These are phyloP conservation scores for Exobasidium rhododendri DNA, from an alignment of 1,284 basidiomycete genomes.

Conservation along the genomic window DNA sequence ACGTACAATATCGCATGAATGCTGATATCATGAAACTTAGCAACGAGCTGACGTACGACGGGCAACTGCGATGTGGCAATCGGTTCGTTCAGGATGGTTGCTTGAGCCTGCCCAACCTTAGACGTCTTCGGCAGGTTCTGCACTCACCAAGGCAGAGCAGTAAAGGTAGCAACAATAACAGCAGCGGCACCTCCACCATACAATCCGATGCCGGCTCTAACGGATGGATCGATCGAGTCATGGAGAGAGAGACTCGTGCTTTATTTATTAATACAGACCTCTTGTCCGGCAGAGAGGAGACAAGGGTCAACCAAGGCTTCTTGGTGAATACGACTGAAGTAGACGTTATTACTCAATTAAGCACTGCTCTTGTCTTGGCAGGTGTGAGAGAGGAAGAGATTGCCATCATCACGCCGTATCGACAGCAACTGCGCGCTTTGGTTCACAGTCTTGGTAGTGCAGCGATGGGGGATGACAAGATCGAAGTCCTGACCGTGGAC, in stretches of 20 bases:
- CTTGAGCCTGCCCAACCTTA: conserved; percentile 62
- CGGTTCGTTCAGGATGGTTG: conserved; percentile 65
- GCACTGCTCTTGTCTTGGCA: conserved; percentile 64
- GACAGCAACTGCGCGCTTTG: conserved; percentile 89
- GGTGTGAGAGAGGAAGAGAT: conserved; percentile 72
- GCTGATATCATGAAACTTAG: conserved; percentile 90
- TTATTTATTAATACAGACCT: conserved; percentile 84
- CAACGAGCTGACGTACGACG: conserved; percentile 81
- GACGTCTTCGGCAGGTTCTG: conserved; percentile 8
- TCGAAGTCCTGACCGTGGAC: conserved; percentile 92
- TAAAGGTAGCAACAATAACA: background rate
- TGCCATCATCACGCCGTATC: conserved; percentile 84
- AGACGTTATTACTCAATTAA: conserved; percentile 62
- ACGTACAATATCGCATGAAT: conserved; percentile 94
- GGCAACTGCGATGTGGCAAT: conserved; percentile 74
- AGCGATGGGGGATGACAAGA: conserved; percentile 39
- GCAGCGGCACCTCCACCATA: conserved; percentile 4
- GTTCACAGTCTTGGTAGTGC: conserved; percentile 60
- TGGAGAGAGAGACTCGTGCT: conserved; percentile 64
- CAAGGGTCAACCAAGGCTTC: conserved; percentile 65
- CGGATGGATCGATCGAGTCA: background rate
- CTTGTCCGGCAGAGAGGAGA: conserved; percentile 67
- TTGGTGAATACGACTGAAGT: conserved; percentile 83
- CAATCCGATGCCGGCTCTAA: background rate
- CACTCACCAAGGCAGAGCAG: background rate